Percentiles rank a stretch among this genome's conserved stretches.
Evolutionary conservation across 1,284 basidiomycete species (phyloP).

Genomic region (Papiliotrema nemorosa): DNA sequence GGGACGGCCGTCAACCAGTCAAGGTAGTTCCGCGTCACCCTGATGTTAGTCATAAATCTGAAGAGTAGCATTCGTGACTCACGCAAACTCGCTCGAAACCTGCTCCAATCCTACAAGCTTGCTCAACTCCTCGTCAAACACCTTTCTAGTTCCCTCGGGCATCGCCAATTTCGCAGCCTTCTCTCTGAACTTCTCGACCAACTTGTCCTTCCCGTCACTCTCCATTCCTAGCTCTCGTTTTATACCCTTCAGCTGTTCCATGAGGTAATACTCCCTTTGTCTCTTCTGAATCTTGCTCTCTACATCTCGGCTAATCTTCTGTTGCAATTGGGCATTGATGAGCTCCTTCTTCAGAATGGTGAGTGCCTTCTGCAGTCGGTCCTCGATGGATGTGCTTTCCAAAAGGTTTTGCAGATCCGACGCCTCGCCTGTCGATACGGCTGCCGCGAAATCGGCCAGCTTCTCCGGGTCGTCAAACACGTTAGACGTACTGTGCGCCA

Average conservation of each 20-base stretch:
- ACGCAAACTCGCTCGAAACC: slow-evolving; percentile 83
- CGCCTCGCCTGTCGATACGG: slow-evolving; percentile 87
- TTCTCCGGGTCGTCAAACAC: slow-evolving; percentile 99
- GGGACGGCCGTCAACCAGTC: slow-evolving; percentile 96
- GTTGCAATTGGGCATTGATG: slow-evolving; percentile 94
- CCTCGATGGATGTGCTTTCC: slow-evolving; percentile 80
- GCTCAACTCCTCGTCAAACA: slow-evolving; percentile 94
- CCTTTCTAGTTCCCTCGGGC: slow-evolving; percentile 87
- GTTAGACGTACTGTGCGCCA: slow-evolving; percentile 92
- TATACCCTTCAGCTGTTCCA: slow-evolving; percentile 98
- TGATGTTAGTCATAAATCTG: slow-evolving; percentile 22
- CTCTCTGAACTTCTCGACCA: slow-evolving; percentile 94
- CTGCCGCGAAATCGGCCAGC: slow-evolving; percentile 95
- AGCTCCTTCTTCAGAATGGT: slow-evolving; percentile 96
- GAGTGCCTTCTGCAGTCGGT: slow-evolving; percentile 84
- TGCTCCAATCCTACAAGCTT: slow-evolving; percentile 91
- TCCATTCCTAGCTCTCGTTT: slow-evolving; percentile 98
- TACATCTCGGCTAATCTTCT: slow-evolving; percentile 90
- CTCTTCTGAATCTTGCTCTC: slow-evolving; percentile 96
- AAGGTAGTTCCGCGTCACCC: slow-evolving; percentile 92
- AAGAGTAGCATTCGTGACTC: slow-evolving; percentile 11
- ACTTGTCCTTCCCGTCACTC: slow-evolving; percentile 89
- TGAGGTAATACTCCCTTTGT: slow-evolving; percentile 95
- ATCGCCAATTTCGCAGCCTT: slow-evolving; percentile 82
- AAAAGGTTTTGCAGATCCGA: slow-evolving; percentile 90